Conservation (phyloP, 2,329 filamentous ascomycete genomes). For the Neospermospora avenae region DNA sequence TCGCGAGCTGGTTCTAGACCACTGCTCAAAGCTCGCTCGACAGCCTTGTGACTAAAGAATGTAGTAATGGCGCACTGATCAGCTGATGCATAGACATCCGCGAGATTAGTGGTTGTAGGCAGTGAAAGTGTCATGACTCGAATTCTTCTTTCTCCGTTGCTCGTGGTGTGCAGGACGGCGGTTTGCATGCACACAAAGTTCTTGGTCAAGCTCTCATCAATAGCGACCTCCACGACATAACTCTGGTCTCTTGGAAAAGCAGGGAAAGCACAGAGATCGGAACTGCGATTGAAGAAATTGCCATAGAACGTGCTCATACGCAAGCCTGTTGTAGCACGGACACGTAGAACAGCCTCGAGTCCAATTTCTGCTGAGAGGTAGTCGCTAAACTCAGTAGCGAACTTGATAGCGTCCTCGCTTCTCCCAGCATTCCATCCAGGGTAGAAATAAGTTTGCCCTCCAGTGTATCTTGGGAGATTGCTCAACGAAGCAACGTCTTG, state of each 20-base stretch:
- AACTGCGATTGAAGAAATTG: conserved; percentile 98
- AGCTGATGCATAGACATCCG: conserved; percentile 89
- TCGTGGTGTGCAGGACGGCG: conserved; percentile 94
- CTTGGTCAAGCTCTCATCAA: conserved; percentile 91
- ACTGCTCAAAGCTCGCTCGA: conserved; percentile 80
- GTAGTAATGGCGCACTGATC: conserved; percentile 91
- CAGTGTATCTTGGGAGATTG: conserved; percentile 93
- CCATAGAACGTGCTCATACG: conserved; percentile 98
- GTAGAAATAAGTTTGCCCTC: conserved; percentile 98
- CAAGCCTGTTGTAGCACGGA: conserved; percentile 89
- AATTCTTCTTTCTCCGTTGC: conserved; percentile 94
- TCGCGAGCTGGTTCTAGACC: conserved; percentile 90
- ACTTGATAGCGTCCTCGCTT: conserved; percentile 95
- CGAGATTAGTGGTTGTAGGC: conserved; percentile 85
- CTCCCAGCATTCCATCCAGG: conserved; percentile 93
- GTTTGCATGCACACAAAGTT: conserved; percentile 90
- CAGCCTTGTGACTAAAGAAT: conserved; percentile 96
- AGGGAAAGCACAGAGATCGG: conserved; percentile 95
- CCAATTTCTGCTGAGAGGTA: conserved; percentile 97
- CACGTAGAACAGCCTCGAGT: conserved; percentile 90
- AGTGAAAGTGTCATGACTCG: conserved; percentile 90
- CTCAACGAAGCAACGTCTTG: conserved; percentile 96
- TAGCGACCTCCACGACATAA: conserved; percentile 97
- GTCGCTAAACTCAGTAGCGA: conserved; percentile 93
- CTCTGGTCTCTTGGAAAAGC: conserved; percentile 96